Conservation (phyloP, 2,329 filamentous ascomycete genomes). For the Diplocarpon rosae region DNA sequence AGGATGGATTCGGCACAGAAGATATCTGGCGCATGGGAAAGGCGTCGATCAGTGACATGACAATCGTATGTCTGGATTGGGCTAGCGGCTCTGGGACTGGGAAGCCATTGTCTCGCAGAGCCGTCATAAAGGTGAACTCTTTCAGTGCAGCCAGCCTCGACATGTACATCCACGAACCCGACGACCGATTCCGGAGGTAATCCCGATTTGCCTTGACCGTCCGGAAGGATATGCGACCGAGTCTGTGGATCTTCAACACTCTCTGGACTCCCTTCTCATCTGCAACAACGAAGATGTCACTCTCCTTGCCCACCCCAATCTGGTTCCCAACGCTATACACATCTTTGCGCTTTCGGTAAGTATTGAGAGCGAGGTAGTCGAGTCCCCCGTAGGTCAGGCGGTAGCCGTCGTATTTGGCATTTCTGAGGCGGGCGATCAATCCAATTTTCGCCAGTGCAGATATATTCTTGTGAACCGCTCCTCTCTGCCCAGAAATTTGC, state of each 20-base stretch:
- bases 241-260: conserved; percentile 89
- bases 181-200: conserved; percentile 73
- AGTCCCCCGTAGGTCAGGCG: conserved; percentile 91
- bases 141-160: conserved; percentile 85
- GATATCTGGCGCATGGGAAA: conserved; percentile 86
- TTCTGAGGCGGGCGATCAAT: conserved; percentile 85
- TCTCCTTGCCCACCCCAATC: conserved; percentile 95
- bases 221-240: conserved; percentile 93
- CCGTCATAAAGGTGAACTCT: conserved; percentile 90
- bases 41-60: conserved; percentile 90
- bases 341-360: conserved; percentile 66
- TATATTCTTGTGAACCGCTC: conserved; percentile 77
- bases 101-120: conserved; percentile 72
- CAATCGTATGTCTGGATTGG: conserved; percentile 88
- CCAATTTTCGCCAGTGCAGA: conserved; percentile 85
- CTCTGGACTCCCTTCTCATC: conserved; percentile 64
- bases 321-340: conserved; percentile 91
- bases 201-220: conserved; percentile 93
- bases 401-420: conserved; percentile 96
- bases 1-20: conserved; percentile 68
- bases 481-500: conserved; percentile 70
- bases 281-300: conserved; percentile 90
- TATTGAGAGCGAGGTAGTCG: conserved; percentile 92
- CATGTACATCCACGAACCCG: conserved; percentile 96
- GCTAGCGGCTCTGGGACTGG: conserved; percentile 79